phyloP scores from a whole-genome alignment of 192 early-diverging fungal genomes.

The Lobulomyces angularis region DNA sequence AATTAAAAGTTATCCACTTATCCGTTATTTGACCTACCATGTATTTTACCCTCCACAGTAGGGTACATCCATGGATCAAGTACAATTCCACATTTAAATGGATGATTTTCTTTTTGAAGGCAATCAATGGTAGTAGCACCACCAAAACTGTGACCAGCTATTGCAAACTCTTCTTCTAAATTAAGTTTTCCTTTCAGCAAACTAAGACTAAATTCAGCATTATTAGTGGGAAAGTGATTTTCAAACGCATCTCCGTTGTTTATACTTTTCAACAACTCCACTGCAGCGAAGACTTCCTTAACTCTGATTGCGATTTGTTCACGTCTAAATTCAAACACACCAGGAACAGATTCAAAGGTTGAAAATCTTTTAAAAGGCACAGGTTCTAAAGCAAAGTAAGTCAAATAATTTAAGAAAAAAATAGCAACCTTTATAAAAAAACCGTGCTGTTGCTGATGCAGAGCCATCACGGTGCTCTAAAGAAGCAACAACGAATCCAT shows the following conservation, averaged over 20 bases:
- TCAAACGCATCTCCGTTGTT: conserved; percentile 5
- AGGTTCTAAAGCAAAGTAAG: neutral
- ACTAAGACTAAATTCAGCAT: neutral
- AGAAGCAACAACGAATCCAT: conserved; percentile 19
- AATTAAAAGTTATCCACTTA: too few species aligned
- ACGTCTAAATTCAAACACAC: conserved; percentile 4
- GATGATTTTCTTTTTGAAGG: conserved; percentile 2
- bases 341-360: conserved; percentile 3
- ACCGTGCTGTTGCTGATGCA: conserved; percentile 8
- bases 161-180: conserved; percentile 10
- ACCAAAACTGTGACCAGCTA: conserved; percentile 22
- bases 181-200: conserved; percentile 10
- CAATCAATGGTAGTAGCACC: conserved; percentile 8
- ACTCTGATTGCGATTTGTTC: conserved; percentile 9
- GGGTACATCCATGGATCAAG: conserved; percentile 28
- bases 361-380: neutral
- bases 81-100: conserved; percentile 15
- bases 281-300: conserved; percentile 12
- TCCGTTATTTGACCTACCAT: too few species aligned
- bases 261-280: conserved; percentile 10
- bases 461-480: conserved; percentile 27
- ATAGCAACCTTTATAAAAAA: conserved; percentile 1
- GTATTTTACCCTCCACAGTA: too few species aligned
- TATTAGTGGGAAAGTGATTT: conserved; percentile 3
- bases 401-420: neutral